Base-by-base conservation (phyloP, 805 yeast genomes). In the Tanozyma kutaoensis region DNA sequence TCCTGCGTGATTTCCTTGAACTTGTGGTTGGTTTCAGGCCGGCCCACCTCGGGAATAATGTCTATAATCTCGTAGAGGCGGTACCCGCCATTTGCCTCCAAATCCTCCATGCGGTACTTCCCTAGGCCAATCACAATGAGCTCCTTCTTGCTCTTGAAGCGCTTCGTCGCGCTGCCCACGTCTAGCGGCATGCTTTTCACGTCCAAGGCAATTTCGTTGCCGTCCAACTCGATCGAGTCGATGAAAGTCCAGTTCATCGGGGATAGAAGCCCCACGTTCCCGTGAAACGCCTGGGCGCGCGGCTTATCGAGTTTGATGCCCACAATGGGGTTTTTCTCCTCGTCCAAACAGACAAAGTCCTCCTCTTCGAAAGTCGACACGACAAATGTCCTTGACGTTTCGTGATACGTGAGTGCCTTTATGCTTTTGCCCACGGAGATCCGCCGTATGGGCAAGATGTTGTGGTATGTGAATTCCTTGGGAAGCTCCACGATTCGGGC, bases 1-100 rank as follows among this genome's bases (percentile, higher is more conserved):
- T 86, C 96, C 26, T 68, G 64, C 26, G 72, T 72, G 8, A 80
- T 58, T 38, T 74, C 69, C 45, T 81, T 84, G 40, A 86, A 61
- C 48, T 77, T 80, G 46, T 70, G 79, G 38, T 74, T 76, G 2
- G 85, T 75, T 37, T 84, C 93, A 0, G 95, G 95, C 32, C 65
- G 68, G 1, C 77, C 85, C 1, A 88, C 88, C 43, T 84, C 95
- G 0, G 95, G 95, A 36, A 81, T 82, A 46, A 85, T 77, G 32
- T 76, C 85, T 29, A 78, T 74, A 17, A 80, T 62, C 36, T 85
- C 94, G 41, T 57, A 75, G 1, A 86, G 55, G 31, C 71, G 70
- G 50, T 82, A 78, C 1, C 75, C 59, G 1, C 98, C 98, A 40
- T 72, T 70, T 0, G 93, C 69, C 3, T 81, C 67, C 32, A 77